Evolutionary conservation across 441 rosid genomes (phyloP).

Genomic region (Dalechampia spathulata): DNA sequence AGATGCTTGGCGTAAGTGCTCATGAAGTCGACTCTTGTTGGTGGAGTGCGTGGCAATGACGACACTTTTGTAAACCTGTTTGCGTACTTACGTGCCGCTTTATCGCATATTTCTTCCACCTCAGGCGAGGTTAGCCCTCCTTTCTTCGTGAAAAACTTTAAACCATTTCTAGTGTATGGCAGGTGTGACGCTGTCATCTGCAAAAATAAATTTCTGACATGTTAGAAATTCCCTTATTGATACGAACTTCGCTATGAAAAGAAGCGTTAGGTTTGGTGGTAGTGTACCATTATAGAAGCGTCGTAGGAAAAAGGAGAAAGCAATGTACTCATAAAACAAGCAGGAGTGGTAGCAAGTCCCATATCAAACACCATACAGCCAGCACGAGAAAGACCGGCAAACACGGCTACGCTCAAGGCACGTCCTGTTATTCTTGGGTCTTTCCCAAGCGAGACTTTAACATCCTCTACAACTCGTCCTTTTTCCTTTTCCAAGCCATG

Average conservation of each 20-base stretch:
- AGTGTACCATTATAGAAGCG: slow-evolving; percentile 80
- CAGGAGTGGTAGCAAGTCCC: slow-evolving; percentile 95
- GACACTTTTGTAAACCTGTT: slow-evolving; percentile 63
- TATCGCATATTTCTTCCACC: slow-evolving; percentile 75
- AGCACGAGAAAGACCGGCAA: slow-evolving; percentile 73
- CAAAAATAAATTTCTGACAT: slow-evolving; percentile 3
- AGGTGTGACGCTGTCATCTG: slow-evolving; percentile 98
- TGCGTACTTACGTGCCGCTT: slow-evolving; percentile 66
- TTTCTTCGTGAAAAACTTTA: slow-evolving; percentile 78
- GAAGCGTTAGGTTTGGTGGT: neutral
- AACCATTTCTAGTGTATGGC: slow-evolving; percentile 85
- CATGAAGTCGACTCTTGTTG: slow-evolving; percentile 59
- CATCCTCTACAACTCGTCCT: slow-evolving; percentile 22
- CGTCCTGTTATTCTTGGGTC: slow-evolving; percentile 76
- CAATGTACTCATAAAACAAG: slow-evolving; percentile 90
- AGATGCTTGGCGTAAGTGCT: slow-evolving; percentile 59
- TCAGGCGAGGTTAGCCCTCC: slow-evolving; percentile 82
- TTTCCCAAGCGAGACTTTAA: slow-evolving; percentile 64
- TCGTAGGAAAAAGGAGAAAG: slow-evolving; percentile 63
- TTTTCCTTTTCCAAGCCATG: slow-evolving; percentile 24
- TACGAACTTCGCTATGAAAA: too few relatives aligned
- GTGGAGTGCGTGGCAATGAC: slow-evolving; percentile 33
- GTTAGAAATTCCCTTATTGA: too few relatives aligned
- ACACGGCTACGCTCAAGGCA: slow-evolving; percentile 59
- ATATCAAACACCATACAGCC: slow-evolving; percentile 73